These are phyloP conservation scores for Lactifluus volemus DNA, from an alignment of 768 basidiomycete species.

Conservation along the genomic window DNA sequence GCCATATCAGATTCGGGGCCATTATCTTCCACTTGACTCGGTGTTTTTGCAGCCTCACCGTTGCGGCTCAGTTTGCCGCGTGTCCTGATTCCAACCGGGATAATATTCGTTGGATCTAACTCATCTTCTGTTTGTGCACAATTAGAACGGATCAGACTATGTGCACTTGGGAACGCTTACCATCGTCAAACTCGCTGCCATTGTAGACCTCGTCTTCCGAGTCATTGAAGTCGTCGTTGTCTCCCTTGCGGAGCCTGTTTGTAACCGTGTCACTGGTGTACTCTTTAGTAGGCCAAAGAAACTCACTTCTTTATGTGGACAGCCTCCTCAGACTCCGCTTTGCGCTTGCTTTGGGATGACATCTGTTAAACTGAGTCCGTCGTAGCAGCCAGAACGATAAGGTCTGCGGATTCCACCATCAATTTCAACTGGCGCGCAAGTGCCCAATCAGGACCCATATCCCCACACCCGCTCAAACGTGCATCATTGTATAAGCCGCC, in stretches of 20 bases:
- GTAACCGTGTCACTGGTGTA: conserved; percentile 21
- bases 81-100: conserved; percentile 22
- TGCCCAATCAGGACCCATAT: conserved; percentile 3
- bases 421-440: conserved; percentile 3
- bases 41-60: conserved; percentile 24
- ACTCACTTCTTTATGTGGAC: conserved; percentile 27
- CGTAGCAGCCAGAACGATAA: neutral
- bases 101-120: conserved; percentile 20
- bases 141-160: neutral
- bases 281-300: neutral
- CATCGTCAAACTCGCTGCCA: conserved; percentile 24
- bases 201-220: conserved; percentile 17
- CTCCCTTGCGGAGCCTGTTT: conserved; percentile 19
- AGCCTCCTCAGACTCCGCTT: conserved; percentile 11
- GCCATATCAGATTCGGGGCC: conserved; percentile 47
- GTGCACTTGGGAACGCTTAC: conserved; percentile 9
- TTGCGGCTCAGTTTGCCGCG: conserved; percentile 24
- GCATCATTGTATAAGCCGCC: neutral
- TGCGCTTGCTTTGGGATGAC: conserved; percentile 11
- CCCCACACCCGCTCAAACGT: conserved; percentile 4
- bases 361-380: neutral
- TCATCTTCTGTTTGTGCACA: conserved; percentile 18
- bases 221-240: conserved; percentile 23
- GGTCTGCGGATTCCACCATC: neutral
- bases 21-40: conserved; percentile 28